These are phyloP conservation scores for Rauvolfia tetraphylla DNA, from an alignment of 257 asterid species.

Conservation along the genomic window DNA sequence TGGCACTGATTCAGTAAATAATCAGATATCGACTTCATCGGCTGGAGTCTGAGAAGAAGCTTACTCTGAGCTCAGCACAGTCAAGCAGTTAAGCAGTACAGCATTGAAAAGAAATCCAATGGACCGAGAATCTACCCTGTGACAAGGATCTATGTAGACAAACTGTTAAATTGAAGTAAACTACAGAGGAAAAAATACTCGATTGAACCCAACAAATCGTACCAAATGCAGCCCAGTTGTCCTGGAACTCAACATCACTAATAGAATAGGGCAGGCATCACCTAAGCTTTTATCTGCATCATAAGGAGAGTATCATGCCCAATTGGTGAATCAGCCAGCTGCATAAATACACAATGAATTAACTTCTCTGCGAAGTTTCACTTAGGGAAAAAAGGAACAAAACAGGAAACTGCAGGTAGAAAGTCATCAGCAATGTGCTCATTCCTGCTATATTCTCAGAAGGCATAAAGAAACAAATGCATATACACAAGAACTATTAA, in stretches of 20 bases:
- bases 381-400: not conserved
- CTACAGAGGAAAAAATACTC: not conserved
- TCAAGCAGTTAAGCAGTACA: slow-evolving; percentile 91
- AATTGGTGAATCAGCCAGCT: slow-evolving; percentile 77
- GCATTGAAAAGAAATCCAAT: slow-evolving; percentile 83
- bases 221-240: slow-evolving; percentile 98
- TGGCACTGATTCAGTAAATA: not conserved
- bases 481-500: too few species aligned
- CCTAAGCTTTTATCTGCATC: slow-evolving; percentile 80
- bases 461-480: too few species aligned
- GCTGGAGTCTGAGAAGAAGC: slow-evolving; percentile 18
- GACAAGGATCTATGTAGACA: slow-evolving; percentile 7
- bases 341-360: slow-evolving; percentile 19
- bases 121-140: slow-evolving; percentile 98
- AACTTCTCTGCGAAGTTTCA: not conserved
- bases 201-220: slow-evolving; percentile 19
- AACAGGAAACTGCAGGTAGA: not conserved
- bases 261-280: slow-evolving; percentile 93
- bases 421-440: not conserved
- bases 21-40: not conserved
- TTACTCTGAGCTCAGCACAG: slow-evolving; percentile 92
- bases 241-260: slow-evolving; percentile 88
- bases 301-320: slow-evolving; percentile 72
- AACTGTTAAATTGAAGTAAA: not conserved
- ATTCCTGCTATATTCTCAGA: not conserved